Conservation (phyloP, 78 protist genomes). For the Dictyostelium capitatum region DNA sequence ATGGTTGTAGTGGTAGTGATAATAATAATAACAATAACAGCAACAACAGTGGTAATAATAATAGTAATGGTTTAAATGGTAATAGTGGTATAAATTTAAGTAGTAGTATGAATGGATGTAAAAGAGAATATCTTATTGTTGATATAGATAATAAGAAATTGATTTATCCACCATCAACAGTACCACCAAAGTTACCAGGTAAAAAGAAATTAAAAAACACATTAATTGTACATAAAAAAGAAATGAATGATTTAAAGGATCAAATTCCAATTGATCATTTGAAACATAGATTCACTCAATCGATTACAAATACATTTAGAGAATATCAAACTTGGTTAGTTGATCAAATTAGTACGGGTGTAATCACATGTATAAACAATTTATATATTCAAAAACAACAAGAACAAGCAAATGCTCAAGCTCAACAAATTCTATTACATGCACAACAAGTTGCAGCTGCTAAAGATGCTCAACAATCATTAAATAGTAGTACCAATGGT, state of each 20-base stretch:
- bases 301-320: slow-evolving; percentile 38
- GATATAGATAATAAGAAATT: slow-evolving; percentile 68
- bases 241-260: slow-evolving; percentile 32
- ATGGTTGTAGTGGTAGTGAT: background rate
- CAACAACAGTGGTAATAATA: too few species aligned
- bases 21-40: background rate
- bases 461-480: background rate
- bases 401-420: background rate
- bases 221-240: slow-evolving; percentile 43
- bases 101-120: background rate
- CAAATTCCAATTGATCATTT: slow-evolving; percentile 68
- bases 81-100: too few species aligned
- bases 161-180: slow-evolving; percentile 34
- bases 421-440: background rate
- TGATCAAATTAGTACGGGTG: slow-evolving; percentile 69
- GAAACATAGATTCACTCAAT: slow-evolving; percentile 62
- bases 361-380: slow-evolving; percentile 68
- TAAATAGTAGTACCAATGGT: background rate
- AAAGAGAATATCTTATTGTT: slow-evolving; percentile 70
- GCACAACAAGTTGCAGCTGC: background rate
- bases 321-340: slow-evolving; percentile 74
- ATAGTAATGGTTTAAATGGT: too few species aligned
- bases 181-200: slow-evolving; percentile 50
- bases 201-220: slow-evolving; percentile 56
- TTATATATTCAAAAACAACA: slow-evolving; percentile 33